Conservation (phyloP, 768 basidiomycete species). For the Gloeopeniophorella convolvens region DNA sequence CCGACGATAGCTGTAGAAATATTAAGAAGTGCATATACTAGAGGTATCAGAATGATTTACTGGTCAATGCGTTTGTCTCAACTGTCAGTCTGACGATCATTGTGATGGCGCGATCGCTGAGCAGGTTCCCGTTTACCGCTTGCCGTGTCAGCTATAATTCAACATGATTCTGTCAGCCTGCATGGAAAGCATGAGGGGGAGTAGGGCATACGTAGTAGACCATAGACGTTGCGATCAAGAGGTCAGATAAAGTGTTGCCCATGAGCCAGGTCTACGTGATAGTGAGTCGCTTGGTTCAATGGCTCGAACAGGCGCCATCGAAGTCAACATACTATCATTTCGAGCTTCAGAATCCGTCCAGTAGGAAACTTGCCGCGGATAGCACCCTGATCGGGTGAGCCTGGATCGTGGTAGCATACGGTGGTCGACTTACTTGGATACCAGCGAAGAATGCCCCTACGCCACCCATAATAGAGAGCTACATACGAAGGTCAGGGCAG, state of each 20-base stretch:
- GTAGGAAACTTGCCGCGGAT: background rate
- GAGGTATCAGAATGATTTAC: background rate
- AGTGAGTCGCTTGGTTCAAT: too few relatives aligned
- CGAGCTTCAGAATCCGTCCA: background rate
- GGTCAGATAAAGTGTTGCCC: background rate
- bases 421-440: background rate
- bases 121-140: background rate
- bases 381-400: background rate
- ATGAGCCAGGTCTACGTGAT: background rate
- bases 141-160: background rate
- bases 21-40: background rate
- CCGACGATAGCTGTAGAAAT: background rate
- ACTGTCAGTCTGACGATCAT: slow-evolving; percentile 1
- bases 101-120: background rate
- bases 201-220: slow-evolving; percentile 9
- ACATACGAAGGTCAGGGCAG: background rate
- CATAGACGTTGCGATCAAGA: background rate
- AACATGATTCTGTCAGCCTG: too few relatives aligned
- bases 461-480: background rate
- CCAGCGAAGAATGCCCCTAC: background rate
- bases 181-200: too few relatives aligned
- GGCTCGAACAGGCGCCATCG: too few relatives aligned
- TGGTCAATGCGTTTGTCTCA: slow-evolving; percentile 8
- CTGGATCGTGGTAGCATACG: too few relatives aligned
- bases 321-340: background rate